phyloP scores from a whole-genome alignment of 2,329 filamentous ascomycete species.

The Alternaria angustiovoidea region DNA sequence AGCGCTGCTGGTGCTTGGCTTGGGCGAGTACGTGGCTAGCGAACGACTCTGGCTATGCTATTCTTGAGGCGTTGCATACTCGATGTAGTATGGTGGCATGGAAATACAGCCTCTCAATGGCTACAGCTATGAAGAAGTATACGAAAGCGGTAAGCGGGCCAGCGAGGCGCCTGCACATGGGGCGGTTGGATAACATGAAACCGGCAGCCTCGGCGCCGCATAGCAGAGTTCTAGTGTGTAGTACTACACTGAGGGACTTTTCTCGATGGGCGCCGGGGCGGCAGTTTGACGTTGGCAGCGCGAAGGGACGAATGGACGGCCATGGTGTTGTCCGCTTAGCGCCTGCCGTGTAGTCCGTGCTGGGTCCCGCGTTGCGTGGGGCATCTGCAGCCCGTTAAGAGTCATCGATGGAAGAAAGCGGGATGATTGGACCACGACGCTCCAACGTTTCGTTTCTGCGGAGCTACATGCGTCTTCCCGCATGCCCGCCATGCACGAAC shows the following conservation, averaged over 20 bases:
- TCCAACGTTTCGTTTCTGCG: conserved; percentile 46
- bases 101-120: conserved; percentile 36
- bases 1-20: conserved; percentile 30
- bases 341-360: conserved; percentile 37
- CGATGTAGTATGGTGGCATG: conserved; percentile 27
- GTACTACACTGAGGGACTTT: conserved; percentile 11
- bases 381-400: conserved; percentile 37
- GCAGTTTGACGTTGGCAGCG: conserved; percentile 43
- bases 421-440: conserved; percentile 42
- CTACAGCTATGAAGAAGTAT: conserved; percentile 33
- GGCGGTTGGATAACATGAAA: conserved; percentile 51
- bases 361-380: conserved; percentile 26
- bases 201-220: conserved; percentile 37
- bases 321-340: conserved; percentile 42
- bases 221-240: conserved; percentile 15
- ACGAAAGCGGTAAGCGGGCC: conserved; percentile 29
- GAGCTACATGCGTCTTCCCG: conserved; percentile 33
- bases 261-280: conserved; percentile 32
- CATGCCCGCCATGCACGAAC: conserved; percentile 31
- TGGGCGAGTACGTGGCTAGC: conserved; percentile 47
- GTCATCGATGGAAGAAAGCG: conserved; percentile 35
- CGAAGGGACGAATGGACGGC: conserved; percentile 40
- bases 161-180: conserved; percentile 47
- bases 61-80: conserved; percentile 30
- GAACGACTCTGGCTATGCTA: conserved; percentile 34